A percentile compares a stretch with the other conserved stretches of the same genome.
Conservation (phyloP, 2,329 filamentous ascomycete genomes). For the Aspergillus vadensis region DNA sequence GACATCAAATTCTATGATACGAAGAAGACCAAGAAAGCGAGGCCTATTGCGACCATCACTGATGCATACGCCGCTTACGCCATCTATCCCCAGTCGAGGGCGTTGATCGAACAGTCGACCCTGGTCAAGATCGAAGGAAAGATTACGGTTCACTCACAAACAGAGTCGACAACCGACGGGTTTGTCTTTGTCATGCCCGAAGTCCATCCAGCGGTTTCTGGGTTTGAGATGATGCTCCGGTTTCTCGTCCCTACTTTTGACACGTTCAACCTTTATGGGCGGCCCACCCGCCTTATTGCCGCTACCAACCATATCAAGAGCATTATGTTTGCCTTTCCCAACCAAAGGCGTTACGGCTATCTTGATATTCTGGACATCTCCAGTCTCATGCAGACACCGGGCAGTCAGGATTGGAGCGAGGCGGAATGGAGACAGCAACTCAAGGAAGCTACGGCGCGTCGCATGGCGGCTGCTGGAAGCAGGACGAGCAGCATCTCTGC, state of each 20-base stretch:
- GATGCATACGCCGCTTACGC: conserved; percentile 92
- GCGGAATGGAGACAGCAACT: conserved; percentile 85
- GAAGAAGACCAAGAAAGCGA: conserved; percentile 88
- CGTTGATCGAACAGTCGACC: conserved; percentile 90
- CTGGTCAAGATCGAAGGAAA: conserved; percentile 90
- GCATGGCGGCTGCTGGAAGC: conserved; percentile 41
- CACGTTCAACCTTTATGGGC: conserved; percentile 86
- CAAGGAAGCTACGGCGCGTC: conserved; percentile 76
- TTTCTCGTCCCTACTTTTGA: conserved; percentile 95
- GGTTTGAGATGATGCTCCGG: conserved; percentile 92
- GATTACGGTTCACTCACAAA: conserved; percentile 81
- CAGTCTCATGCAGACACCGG: conserved; percentile 73
- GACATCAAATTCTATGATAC: conserved; percentile 94
- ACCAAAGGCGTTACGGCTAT: conserved; percentile 83
- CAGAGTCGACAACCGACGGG: conserved; percentile 78
- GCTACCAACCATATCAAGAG: conserved; percentile 85
- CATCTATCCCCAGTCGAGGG: conserved; percentile 92
- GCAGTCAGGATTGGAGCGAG: conserved; percentile 77
- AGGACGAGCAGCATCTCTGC: conserved; percentile 59
- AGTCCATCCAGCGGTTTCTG: conserved; percentile 82
- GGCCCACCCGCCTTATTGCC: conserved; percentile 81
- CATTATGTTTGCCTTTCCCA: conserved; percentile 97
- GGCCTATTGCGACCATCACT: conserved; percentile 86
- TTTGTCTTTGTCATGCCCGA: conserved; percentile 99
- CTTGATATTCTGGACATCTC: conserved; percentile 85